phyloP scores from a whole-genome alignment of 2,329 filamentous ascomycete species.

The Tolypocladium guangdongense region DNA sequence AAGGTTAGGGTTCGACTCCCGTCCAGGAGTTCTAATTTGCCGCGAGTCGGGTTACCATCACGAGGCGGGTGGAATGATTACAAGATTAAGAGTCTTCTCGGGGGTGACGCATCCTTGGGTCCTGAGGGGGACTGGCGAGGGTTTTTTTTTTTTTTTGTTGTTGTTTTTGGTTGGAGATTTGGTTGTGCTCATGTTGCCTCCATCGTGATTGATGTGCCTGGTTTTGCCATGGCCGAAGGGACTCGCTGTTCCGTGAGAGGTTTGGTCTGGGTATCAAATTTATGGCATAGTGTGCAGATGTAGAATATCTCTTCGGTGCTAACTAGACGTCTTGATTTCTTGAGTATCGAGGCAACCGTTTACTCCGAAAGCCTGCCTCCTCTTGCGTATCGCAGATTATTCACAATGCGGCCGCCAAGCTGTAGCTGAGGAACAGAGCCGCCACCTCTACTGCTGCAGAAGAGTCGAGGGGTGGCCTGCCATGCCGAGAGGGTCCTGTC shows the following conservation, averaged over 20 bases:
- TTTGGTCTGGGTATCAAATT: neutral
- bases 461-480: too few relatives aligned
- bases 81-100: too few relatives aligned
- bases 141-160: neutral
- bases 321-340: neutral
- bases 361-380: neutral
- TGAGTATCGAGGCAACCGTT: neutral
- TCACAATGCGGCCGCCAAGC: too few relatives aligned
- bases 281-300: neutral
- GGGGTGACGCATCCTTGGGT: neutral
- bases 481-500: too few relatives aligned
- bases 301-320: neutral
- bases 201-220: neutral
- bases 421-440: too few relatives aligned
- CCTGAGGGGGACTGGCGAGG: neutral
- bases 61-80: neutral
- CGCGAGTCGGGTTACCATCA: neutral
- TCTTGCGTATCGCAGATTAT: too few relatives aligned
- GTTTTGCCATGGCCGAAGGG: neutral
- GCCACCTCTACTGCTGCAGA: too few relatives aligned
- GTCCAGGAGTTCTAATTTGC: neutral
- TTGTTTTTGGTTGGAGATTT: too few relatives aligned
- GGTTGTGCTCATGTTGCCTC: neutral
- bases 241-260: neutral
- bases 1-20: neutral